phyloP scores from a whole-genome alignment of 768 basidiomycete species.

The Suillus occidentalis region DNA sequence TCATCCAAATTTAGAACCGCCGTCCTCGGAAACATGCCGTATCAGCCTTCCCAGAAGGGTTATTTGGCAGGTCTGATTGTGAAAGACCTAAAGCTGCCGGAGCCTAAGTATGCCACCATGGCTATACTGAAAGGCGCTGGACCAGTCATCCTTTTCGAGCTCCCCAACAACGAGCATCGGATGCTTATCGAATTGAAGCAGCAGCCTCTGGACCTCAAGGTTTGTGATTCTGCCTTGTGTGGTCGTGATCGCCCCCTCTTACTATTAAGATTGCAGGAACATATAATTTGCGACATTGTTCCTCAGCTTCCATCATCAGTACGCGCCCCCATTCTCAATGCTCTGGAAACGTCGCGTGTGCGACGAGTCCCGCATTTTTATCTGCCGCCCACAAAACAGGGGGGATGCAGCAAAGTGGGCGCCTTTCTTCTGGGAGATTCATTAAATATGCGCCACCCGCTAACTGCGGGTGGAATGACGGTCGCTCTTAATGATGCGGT shows the following conservation, averaged over 20 bases:
- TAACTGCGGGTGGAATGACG: conserved; percentile 95
- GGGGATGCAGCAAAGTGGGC: conserved; percentile 50
- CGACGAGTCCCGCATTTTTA: conserved; percentile 90
- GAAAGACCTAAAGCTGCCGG: conserved; percentile 66
- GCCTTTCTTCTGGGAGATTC: conserved; percentile 84
- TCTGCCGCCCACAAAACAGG: conserved; percentile 74
- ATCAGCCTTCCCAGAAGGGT: conserved; percentile 54
- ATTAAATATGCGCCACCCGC: conserved; percentile 95
- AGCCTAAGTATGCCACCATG: conserved; percentile 73
- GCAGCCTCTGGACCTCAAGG: conserved; percentile 77
- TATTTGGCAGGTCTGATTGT: conserved; percentile 85
- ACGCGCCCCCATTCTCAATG: conserved; percentile 56
- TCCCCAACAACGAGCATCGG: conserved; percentile 76
- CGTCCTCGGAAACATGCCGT: conserved; percentile 47
- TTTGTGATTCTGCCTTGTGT: conserved; percentile 21
- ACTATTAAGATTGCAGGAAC: conserved; percentile 36
- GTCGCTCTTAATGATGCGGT: conserved; percentile 84
- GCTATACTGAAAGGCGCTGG: conserved; percentile 71
- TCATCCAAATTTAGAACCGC: conserved; percentile 79
- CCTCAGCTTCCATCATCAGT: conserved; percentile 74
- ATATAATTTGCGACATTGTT: conserved; percentile 65
- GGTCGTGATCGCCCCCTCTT: conserved; percentile 5
- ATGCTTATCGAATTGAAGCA: conserved; percentile 85
- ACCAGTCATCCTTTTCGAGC: conserved; percentile 86
- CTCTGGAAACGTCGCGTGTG: conserved; percentile 69